phyloP scores from a whole-genome alignment of 441 rosid species.

The Breynia disticha region DNA sequence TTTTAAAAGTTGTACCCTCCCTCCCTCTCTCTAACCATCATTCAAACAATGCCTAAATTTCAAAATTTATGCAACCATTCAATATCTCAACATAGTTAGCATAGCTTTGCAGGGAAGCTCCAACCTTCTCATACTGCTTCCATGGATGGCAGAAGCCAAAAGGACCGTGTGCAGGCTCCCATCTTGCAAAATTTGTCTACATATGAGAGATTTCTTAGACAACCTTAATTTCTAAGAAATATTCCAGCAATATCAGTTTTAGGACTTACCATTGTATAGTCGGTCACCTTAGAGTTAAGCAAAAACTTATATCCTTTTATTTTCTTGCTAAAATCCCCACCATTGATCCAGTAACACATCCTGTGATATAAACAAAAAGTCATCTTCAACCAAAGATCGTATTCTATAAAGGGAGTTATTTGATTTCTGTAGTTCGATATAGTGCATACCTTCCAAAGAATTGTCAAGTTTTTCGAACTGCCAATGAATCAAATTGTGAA shows the following conservation, averaged over 20 bases:
- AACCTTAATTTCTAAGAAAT: neutral
- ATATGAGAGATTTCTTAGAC: neutral
- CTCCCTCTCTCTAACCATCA: too few species aligned
- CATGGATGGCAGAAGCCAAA: neutral
- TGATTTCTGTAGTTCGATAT: too few species aligned
- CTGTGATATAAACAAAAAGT: too few species aligned
- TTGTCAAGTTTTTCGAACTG: too few species aligned
- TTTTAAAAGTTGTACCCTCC: too few species aligned
- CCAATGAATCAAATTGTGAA: too few species aligned
- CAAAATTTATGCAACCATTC: neutral
- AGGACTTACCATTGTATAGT: neutral
- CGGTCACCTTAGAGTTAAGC: neutral
- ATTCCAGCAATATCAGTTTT: neutral
- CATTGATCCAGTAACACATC: too few species aligned
- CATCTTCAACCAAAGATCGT: too few species aligned
- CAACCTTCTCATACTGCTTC: neutral
- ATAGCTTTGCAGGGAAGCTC: neutral
- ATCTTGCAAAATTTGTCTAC: neutral
- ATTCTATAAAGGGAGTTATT: too few species aligned
- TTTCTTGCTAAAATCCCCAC: neutral
- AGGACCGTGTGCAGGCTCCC: neutral
- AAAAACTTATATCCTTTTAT: neutral
- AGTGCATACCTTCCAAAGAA: too few species aligned
- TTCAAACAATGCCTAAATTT: neutral
- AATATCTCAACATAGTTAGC: neutral